Evolutionary conservation across 2,329 filamentous ascomycete species (phyloP).

Genomic region (Colletotrichum cordylinicola): DNA sequence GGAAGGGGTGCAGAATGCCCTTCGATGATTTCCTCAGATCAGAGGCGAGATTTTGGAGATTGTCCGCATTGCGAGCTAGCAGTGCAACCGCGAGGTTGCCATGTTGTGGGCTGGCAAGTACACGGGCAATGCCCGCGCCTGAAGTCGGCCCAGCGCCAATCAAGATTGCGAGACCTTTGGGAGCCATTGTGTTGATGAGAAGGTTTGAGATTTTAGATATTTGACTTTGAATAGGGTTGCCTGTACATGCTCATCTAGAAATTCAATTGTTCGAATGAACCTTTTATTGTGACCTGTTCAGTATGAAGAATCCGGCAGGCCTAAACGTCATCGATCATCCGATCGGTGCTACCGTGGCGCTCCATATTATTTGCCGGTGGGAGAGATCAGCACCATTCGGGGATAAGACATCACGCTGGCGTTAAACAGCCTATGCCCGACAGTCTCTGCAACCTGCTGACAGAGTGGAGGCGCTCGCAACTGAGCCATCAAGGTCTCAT

Average conservation of each 20-base stretch:
- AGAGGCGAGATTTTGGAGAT: constrained; percentile 45
- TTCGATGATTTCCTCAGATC: constrained; percentile 45
- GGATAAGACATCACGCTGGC: background rate
- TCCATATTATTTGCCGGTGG: background rate
- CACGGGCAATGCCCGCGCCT: constrained; percentile 61
- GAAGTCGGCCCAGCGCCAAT: constrained; percentile 55
- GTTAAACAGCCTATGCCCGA: background rate
- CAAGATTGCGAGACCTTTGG: constrained; percentile 54
- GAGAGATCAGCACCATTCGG: background rate
- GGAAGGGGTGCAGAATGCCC: constrained; percentile 55
- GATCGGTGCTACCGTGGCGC: background rate
- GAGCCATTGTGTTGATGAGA: constrained; percentile 41
- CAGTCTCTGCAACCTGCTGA: background rate
- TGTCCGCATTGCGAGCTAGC: constrained; percentile 53
- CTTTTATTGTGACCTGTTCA: background rate
- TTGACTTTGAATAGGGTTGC: background rate
- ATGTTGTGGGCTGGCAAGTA: constrained; percentile 53
- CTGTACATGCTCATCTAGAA: background rate
- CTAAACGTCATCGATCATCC: constrained; percentile 12
- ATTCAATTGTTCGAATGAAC: too few relatives aligned
- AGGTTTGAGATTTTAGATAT: background rate
- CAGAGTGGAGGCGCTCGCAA: background rate
- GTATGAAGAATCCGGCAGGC: background rate
- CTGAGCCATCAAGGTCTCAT: background rate
- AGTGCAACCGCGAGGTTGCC: constrained; percentile 62